Base-by-base conservation (phyloP, 139 green algal genomes). In the Chlamydomonas sp. region DNA sequence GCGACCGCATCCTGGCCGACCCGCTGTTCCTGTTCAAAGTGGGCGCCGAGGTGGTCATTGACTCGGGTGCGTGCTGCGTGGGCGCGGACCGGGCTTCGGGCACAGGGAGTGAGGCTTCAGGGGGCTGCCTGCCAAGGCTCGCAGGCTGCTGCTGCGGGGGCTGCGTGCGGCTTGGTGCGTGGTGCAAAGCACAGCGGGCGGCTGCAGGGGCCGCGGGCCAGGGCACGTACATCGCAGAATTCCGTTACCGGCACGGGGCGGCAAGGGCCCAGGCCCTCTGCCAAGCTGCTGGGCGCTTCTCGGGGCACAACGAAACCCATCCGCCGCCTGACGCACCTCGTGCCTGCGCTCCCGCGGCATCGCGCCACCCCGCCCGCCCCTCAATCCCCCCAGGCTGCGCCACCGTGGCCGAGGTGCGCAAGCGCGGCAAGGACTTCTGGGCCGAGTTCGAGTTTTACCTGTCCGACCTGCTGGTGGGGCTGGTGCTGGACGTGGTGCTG, bases 391-490 rank as follows among this genome's bases (percentile, higher is more conserved):
- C 92, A 94, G 97, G 92, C 8, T 99, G 97, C 90, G 96, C 97
- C 0, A 99, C 97, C 0, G 94, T 99, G 10, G 97, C 97, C 0
- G 97, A 99, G 90, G 93, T 99, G 69, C 93, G 96, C 90, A 99
- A 99, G 95, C 95, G 97, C 49, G 97, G 96, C 66, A 90, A 97
- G 16, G 94, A 98, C 49, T 99, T 99, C 89, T 99, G 97, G 96
- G 83, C 80, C 20, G 97, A 99, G 94, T 98, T 99, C 92, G 97
- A 99, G 88, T 98, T 99, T 77, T 99, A 99, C 92, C 85, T 99
- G 66, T 97, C 94, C 0, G 97, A 99, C 89, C 85, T 99, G 87
- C 61, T 98, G 58, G 97, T 99, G 62, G 91, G 97, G 6, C 83
- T 96, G 10, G 96, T 98, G 76, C 80, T 99, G 91, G 97, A 99